Percentiles rank a stretch among this genome's conserved stretches.
Conservation (phyloP, 2,329 filamentous ascomycete species). For the Fusarium drepaniforme region DNA sequence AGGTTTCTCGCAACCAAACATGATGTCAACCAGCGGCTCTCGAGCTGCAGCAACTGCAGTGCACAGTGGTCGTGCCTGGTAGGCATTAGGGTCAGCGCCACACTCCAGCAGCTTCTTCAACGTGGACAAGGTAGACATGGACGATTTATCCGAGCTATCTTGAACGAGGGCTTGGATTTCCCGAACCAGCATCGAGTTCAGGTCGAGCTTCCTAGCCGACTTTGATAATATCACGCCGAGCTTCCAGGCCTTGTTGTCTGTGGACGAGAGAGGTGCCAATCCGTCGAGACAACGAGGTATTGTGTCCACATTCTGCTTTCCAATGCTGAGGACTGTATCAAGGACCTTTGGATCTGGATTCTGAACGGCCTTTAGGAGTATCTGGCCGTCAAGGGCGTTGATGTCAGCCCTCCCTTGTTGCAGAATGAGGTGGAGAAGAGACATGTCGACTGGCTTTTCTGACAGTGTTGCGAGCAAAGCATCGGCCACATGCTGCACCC, state of each 20-base stretch:
- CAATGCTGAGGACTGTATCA: conserved; percentile 59
- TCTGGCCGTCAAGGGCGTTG: conserved; percentile 60
- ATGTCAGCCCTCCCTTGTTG: conserved; percentile 65
- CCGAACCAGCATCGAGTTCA: conserved; percentile 60
- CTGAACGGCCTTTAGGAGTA: conserved; percentile 55
- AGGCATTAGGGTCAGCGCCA: conserved; percentile 67
- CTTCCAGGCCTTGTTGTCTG: conserved; percentile 61
- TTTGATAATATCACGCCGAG: conserved; percentile 60
- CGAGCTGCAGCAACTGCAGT: conserved; percentile 62
- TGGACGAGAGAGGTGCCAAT: conserved; percentile 58
- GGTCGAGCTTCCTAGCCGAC: conserved; percentile 56
- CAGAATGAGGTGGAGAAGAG: conserved; percentile 61
- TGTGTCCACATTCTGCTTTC: conserved; percentile 58
- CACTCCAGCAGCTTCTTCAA: conserved; percentile 61
- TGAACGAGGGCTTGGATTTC: conserved; percentile 63
- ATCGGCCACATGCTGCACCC: conserved; percentile 55
- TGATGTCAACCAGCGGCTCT: conserved; percentile 59
- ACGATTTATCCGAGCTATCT: conserved; percentile 51
- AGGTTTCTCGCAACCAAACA: conserved; percentile 54
- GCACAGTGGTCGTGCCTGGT: conserved; percentile 64
- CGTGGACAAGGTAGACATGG: conserved; percentile 58
- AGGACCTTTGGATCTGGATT: conserved; percentile 62
- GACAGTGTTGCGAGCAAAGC: conserved; percentile 58
- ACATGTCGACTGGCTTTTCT: conserved; percentile 62
- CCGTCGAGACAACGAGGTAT: conserved; percentile 58